Base-by-base conservation (phyloP, 73 alveolate species). In the Tetrahymena thermophila region DNA sequence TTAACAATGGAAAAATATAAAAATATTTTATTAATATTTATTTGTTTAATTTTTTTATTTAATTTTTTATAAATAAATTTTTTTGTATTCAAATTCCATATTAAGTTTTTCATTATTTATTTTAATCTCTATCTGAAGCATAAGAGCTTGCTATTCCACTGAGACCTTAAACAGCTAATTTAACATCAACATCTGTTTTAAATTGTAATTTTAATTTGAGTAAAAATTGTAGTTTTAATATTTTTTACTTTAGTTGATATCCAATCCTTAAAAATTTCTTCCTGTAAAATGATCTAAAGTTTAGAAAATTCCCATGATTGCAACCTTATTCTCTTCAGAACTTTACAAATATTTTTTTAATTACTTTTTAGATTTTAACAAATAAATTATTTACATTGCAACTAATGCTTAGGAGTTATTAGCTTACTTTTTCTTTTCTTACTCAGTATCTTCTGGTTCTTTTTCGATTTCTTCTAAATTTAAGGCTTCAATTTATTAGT, bases 91-190 rank as follows among this genome's bases (percentile, higher is more conserved):
- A 37, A 2, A 37, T 37, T 37, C 6, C 42, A n/a, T n/a, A n/a
- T 37, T 37, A 37, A 37, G 6, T 37, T 37, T 37, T 57, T 71
- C 89, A 71, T 71, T 71, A 71, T 25, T 71, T n/a, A 23, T 71
- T 71, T 71, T 23, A 25, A 25, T 71, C 89, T 71, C 89, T 71
- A 25, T 71, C 89, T 25, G 35, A 71, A 1, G 37, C 89, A 93
- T 93, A 93, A 5, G 56, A 34, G 35, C 95, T 93, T 3, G 95
- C 95, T 17, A 93, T 93, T 21, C 95, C 95, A 42, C 89, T 38
- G 16, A 93, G 44, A 42, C 95, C 95, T 93, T 93, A 38, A 0
- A 2, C 35, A 10, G 89, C 89, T n/a, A 71, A 71, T 31, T 71
- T 71, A 5, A 71, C 89, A 19, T 71, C 89, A 71, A n/a, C 89